Percentiles rank a stretch among this genome's conserved stretches.
These are phyloP conservation scores for Ambrosiella beaveri DNA, from an alignment of 2,329 filamentous ascomycete species.

Conservation along the genomic window DNA sequence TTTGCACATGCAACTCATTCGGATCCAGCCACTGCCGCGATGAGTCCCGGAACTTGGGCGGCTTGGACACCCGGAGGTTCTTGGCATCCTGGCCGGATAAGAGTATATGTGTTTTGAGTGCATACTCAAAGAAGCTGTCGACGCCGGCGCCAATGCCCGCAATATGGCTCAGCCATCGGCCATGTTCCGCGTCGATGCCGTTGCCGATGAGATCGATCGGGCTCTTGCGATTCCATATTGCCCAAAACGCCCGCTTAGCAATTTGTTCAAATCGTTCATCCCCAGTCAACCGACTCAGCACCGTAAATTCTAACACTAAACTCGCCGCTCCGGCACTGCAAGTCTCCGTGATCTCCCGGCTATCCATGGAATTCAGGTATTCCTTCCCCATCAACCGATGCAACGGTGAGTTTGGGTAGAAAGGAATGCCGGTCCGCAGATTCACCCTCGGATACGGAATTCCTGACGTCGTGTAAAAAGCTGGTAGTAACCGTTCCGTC, in stretches of 20 bases:
- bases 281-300: slow-evolving; percentile 72
- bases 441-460: slow-evolving; percentile 93
- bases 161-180: slow-evolving; percentile 73
- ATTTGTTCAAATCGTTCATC: slow-evolving; percentile 76
- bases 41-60: slow-evolving; percentile 25
- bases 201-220: slow-evolving; percentile 75
- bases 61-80: slow-evolving; percentile 24
- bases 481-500: slow-evolving; percentile 66
- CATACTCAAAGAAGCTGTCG: slow-evolving; percentile 98
- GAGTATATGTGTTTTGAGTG: slow-evolving; percentile 81
- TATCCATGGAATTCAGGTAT: not conserved
- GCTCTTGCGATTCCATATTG: slow-evolving; percentile 81
- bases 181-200: slow-evolving; percentile 81
- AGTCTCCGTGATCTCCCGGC: slow-evolving; percentile 74
- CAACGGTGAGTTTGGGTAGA: slow-evolving; percentile 73
- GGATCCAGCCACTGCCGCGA: slow-evolving; percentile 38
- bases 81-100: slow-evolving; percentile 56
- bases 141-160: slow-evolving; percentile 93
- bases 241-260: slow-evolving; percentile 89
- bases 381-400: slow-evolving; percentile 32
- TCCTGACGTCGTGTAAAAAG: slow-evolving; percentile 79
- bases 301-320: slow-evolving; percentile 81
- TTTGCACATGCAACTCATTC: slow-evolving; percentile 34
- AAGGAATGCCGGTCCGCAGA: slow-evolving; percentile 74
- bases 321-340: slow-evolving; percentile 96